Conservation (phyloP, 2,329 filamentous ascomycete genomes). For the Penicillium fuscoglaucum region DNA sequence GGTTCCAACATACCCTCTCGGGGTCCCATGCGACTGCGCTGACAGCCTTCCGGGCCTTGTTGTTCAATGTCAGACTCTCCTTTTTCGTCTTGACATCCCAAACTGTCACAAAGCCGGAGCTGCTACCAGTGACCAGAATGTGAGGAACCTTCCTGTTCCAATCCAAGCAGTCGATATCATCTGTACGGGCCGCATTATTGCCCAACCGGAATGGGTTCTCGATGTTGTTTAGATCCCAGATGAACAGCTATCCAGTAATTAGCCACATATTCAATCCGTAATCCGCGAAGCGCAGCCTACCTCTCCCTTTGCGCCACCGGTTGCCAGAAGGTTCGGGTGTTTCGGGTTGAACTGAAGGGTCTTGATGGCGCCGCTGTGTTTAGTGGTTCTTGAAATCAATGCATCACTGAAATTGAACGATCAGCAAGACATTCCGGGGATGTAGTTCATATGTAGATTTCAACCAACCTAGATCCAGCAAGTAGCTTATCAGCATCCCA, state of each 20-base stretch:
- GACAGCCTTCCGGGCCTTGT: slow-evolving; percentile 82
- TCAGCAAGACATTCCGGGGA: neutral
- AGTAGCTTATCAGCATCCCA: slow-evolving; percentile 81
- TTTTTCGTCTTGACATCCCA: slow-evolving; percentile 99
- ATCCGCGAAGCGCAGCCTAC: neutral
- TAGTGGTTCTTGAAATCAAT: slow-evolving; percentile 80
- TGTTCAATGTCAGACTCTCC: slow-evolving; percentile 91
- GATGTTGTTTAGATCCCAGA: slow-evolving; percentile 91
- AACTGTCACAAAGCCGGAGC: slow-evolving; percentile 91
- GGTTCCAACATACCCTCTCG: slow-evolving; percentile 60
- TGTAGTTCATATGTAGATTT: neutral
- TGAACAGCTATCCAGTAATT: slow-evolving; percentile 62
- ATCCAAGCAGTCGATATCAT: slow-evolving; percentile 93
- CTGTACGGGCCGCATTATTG: slow-evolving; percentile 80
- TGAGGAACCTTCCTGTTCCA: slow-evolving; percentile 99
- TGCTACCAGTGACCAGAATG: slow-evolving; percentile 91
- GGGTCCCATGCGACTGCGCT: slow-evolving; percentile 98
- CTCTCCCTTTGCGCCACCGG: slow-evolving; percentile 90
- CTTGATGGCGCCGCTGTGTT: slow-evolving; percentile 91
- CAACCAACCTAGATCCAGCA: slow-evolving; percentile 51
- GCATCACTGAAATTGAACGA: slow-evolving; percentile 57
- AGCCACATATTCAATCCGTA: neutral
- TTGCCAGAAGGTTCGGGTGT: slow-evolving; percentile 86
- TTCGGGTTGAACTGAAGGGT: slow-evolving; percentile 94
- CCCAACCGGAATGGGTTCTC: slow-evolving; percentile 85